Conservation (phyloP, 2,329 filamentous ascomycete species). For the Neopestalotiopsis sp. region DNA sequence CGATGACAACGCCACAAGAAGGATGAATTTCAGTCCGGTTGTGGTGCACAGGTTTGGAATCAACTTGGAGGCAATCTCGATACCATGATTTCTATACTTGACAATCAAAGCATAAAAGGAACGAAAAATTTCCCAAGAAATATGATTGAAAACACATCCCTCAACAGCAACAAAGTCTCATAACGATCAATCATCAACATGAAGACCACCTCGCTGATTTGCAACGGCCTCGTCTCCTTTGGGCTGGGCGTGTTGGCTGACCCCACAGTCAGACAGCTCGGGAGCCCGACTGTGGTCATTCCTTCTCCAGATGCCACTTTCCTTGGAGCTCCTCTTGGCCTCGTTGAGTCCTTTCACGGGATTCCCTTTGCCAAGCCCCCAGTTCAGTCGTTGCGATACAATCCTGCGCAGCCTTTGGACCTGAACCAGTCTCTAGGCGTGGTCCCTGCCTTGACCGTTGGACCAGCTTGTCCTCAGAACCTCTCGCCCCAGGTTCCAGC, state of each 20-base stretch:
- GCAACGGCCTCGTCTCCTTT: not conserved
- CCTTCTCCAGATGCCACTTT: conserved; percentile 32
- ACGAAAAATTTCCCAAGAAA: not conserved
- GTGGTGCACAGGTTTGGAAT: not conserved
- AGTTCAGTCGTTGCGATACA: conserved; percentile 68
- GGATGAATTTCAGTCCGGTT: not conserved
- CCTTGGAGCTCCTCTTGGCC: conserved; percentile 28
- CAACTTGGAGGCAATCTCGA: not conserved
- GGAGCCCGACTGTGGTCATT: conserved; percentile 9
- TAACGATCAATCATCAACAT: conserved; percentile 1
- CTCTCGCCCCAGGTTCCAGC: conserved; percentile 51
- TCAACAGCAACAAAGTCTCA: not conserved
- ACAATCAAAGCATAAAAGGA: conserved; percentile 1
- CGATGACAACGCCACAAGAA: not conserved
- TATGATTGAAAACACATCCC: not conserved
- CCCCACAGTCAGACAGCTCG: not conserved
- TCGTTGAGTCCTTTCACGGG: conserved; percentile 72
- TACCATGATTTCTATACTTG: not conserved
- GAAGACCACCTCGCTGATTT: conserved; percentile 8
- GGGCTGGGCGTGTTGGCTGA: conserved; percentile 1
- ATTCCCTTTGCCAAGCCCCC: conserved; percentile 80
- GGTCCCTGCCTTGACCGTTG: conserved; percentile 61
- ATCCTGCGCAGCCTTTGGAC: conserved; percentile 63
- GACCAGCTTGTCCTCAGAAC: conserved; percentile 76
- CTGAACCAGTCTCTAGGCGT: conserved; percentile 63